Conservation (phyloP, 345 rosid species). For the Eucalyptus erythrocorys region DNA sequence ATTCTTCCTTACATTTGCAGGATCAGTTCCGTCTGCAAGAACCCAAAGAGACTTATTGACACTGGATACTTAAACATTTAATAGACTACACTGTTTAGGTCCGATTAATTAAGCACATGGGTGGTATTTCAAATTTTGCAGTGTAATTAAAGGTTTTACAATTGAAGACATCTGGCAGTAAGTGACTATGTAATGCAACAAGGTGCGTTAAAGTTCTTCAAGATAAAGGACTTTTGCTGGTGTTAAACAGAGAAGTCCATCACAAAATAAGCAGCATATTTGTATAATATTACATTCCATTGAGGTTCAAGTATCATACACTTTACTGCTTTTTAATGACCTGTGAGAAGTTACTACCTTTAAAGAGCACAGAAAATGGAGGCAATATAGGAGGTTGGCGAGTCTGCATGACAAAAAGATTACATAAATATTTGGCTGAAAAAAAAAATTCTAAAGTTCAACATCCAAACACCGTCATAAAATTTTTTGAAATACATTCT, state of each 20-base stretch:
- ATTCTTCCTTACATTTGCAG: conserved; percentile 10
- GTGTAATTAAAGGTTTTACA: background rate
- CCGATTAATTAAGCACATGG: background rate
- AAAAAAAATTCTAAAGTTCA: background rate
- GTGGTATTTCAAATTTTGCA: background rate
- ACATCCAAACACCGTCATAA: background rate
- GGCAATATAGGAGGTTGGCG: conserved; percentile 52
- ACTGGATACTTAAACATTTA: background rate
- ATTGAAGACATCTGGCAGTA: background rate
- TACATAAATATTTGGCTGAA: background rate
- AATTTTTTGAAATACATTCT: background rate
- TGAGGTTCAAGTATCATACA: background rate
- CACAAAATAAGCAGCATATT: background rate
- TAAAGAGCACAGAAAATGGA: conserved; percentile 33
- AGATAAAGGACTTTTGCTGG: background rate
- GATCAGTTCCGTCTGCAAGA: conserved; percentile 33
- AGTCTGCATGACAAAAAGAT: conserved; percentile 18
- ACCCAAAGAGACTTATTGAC: background rate
- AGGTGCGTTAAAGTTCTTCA: background rate
- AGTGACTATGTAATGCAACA: background rate
- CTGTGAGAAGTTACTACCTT: conserved; percentile 15
- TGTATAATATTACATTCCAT: background rate
- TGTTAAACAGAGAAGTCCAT: background rate
- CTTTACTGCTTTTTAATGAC: background rate
- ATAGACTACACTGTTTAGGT: background rate